Conservation (phyloP, 1,139 yeast genomes). For the Candida anutae region DNA sequence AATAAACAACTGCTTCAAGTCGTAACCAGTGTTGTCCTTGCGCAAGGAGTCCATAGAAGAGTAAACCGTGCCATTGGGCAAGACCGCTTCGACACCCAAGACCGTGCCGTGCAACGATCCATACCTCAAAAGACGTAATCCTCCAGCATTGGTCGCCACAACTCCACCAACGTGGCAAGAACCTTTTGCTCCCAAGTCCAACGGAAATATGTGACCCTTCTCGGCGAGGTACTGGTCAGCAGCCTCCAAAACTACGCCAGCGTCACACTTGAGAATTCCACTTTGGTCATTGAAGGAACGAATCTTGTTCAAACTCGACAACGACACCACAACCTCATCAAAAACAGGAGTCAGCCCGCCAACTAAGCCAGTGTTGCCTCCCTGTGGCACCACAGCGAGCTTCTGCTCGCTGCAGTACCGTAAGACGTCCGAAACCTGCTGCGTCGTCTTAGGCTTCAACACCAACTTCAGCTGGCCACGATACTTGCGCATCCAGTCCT, state of each 20-base stretch:
- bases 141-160: constrained; percentile 96
- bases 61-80: constrained; percentile 81
- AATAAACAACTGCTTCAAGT: constrained; percentile 82
- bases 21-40: constrained; percentile 93
- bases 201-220: constrained; percentile 82
- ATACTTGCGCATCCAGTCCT: constrained; percentile 96
- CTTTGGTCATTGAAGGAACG: constrained; percentile 75
- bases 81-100: constrained; percentile 83
- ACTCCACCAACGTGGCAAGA: constrained; percentile 96
- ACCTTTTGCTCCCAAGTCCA: constrained; percentile 95
- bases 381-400: constrained; percentile 91
- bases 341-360: constrained; percentile 94
- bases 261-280: constrained; percentile 83
- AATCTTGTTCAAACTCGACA: constrained; percentile 66
- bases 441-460: constrained; percentile 75
- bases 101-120: constrained; percentile 93
- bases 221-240: constrained; percentile 80
- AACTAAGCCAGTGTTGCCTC: constrained; percentile 94
- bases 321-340: constrained; percentile 76
- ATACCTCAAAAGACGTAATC: constrained; percentile 76
- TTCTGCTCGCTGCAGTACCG: constrained; percentile 73
- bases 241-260: constrained; percentile 81
- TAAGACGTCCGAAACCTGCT: constrained; percentile 70
- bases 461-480: constrained; percentile 79
- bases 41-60: constrained; percentile 76